Percentiles rank a stretch among this genome's conserved stretches.
These are phyloP conservation scores for Blastomyces gilchristii DNA, from an alignment of 2,329 filamentous ascomycete genomes.

Conservation along the genomic window DNA sequence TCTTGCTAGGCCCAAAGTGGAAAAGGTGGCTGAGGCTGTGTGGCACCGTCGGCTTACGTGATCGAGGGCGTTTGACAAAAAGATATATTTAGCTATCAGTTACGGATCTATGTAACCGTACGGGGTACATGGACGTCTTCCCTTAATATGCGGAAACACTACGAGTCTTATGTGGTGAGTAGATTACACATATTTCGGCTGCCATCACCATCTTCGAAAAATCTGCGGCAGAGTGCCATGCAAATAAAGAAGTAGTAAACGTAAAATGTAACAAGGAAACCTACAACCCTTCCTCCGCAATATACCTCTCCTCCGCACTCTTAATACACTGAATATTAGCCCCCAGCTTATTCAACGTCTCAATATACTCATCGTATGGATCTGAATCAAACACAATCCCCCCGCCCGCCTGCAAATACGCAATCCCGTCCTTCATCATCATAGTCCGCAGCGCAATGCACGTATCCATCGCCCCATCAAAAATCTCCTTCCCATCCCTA, in stretches of 20 bases:
- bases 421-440: slow-evolving; percentile 81
- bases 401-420: slow-evolving; percentile 77
- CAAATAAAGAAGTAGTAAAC: background rate
- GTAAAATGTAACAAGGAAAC: background rate
- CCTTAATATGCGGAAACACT: no score
- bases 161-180: no score
- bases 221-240: background rate
- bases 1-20: background rate
- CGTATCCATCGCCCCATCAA: slow-evolving; percentile 85
- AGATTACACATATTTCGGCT: no score
- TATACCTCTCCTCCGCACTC: slow-evolving; percentile 63
- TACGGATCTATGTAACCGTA: no score
- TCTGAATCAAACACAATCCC: slow-evolving; percentile 94
- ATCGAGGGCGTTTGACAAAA: no score
- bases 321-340: slow-evolving; percentile 84
- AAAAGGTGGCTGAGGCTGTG: background rate
- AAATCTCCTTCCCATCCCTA: slow-evolving; percentile 47
- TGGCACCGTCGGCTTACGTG: background rate
- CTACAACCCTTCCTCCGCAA: slow-evolving; percentile 26
- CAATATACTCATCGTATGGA: slow-evolving; percentile 80
- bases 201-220: background rate
- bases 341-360: slow-evolving; percentile 93
- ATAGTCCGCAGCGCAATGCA: slow-evolving; percentile 79
- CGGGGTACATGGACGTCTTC: no score
- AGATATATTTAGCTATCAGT: no score